Conservation (phyloP, 176 grass and related monocot genomes). For the Musa itinerans region DNA sequence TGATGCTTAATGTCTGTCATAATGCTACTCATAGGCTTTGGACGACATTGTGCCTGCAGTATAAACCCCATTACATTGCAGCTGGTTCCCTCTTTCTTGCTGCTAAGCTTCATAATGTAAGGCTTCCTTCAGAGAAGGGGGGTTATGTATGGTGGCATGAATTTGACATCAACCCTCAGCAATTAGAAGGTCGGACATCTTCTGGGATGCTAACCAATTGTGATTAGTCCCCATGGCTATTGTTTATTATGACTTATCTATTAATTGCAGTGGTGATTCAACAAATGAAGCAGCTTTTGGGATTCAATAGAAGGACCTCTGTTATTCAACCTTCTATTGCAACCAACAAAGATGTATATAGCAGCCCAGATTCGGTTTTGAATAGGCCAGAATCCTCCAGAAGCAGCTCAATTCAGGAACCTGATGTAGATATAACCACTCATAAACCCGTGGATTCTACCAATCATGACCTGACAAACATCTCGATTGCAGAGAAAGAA, state of each 20-base stretch:
- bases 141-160: constrained; percentile 40
- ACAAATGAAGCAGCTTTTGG: constrained; percentile 38
- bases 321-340: neutral
- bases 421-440: constrained; percentile 15
- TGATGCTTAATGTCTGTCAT: neutral
- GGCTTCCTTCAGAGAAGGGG: constrained; percentile 25
- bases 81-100: constrained; percentile 38
- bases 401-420: constrained; percentile 16
- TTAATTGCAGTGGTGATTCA: constrained; percentile 39
- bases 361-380: constrained; percentile 23
- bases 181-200: constrained; percentile 30
- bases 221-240: neutral
- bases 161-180: constrained; percentile 43
- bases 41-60: constrained; percentile 41
- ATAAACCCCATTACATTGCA: constrained; percentile 54
- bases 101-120: constrained; percentile 29
- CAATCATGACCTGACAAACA: neutral
- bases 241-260: neutral
- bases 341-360: constrained; percentile 21
- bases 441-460: neutral
- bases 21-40: constrained; percentile 26
- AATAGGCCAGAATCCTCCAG: constrained; percentile 20
- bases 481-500: neutral
- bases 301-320: constrained; percentile 23
- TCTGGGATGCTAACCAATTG: neutral